phyloP scores from a whole-genome alignment of 331 rosid species.

The Cydonia oblonga region DNA sequence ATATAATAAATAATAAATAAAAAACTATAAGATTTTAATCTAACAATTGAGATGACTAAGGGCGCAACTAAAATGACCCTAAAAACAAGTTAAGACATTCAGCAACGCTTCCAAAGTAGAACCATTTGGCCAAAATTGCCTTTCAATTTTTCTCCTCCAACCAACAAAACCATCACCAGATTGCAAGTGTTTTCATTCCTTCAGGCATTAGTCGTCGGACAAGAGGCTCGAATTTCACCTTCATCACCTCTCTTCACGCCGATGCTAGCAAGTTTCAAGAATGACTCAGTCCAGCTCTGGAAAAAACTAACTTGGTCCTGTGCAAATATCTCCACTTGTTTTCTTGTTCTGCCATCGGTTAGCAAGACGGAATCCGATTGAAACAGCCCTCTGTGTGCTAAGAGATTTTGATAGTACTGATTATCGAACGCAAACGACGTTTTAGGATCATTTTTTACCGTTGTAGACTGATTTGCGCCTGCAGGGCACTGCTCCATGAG shows the following conservation, averaged over 20 bases:
- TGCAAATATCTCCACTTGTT: constrained; percentile 41
- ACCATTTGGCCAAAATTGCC: background rate
- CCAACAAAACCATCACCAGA: background rate
- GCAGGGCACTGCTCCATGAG: constrained; percentile 46
- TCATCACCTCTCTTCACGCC: constrained; percentile 52
- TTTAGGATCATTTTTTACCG: constrained; percentile 59
- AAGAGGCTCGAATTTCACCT: constrained; percentile 63
- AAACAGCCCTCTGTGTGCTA: constrained; percentile 49
- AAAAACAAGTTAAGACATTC: too few species aligned
- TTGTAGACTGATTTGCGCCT: constrained; percentile 22
- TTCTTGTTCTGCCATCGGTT: constrained; percentile 31
- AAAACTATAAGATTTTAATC: too few species aligned
- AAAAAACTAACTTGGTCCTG: constrained; percentile 51
- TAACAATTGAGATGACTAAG: too few species aligned
- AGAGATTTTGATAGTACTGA: constrained; percentile 55
- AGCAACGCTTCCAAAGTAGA: too few species aligned
- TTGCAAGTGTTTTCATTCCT: background rate
- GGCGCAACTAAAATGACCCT: too few species aligned
- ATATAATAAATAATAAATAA: too few species aligned
- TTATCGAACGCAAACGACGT: constrained; percentile 63
- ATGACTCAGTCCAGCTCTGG: constrained; percentile 47
- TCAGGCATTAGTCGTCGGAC: constrained; percentile 36
- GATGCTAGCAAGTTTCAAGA: constrained; percentile 52
- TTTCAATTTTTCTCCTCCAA: background rate
- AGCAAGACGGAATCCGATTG: constrained; percentile 73